Evolutionary conservation across 306 rosid species (phyloP).

Genomic region (Hylodesmum podocarpum): DNA sequence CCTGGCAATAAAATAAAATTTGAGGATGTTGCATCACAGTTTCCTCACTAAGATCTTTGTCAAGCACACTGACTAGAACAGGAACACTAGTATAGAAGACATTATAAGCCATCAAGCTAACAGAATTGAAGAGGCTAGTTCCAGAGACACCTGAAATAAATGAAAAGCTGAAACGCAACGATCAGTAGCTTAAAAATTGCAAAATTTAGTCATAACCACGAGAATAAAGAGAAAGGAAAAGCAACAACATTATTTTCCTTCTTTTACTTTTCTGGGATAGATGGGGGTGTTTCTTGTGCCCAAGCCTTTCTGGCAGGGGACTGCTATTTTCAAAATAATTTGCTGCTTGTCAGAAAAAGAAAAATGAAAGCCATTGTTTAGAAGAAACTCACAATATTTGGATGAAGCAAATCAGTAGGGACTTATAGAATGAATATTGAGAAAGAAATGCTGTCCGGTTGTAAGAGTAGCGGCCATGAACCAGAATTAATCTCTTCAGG

Average conservation of each 20-base stretch:
- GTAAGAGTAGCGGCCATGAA: conserved; percentile 98
- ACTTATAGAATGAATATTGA: conserved; percentile 96
- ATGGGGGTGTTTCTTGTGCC: conserved; percentile 1
- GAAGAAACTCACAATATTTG: conserved; percentile 87
- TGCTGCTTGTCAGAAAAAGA: conserved; percentile 14
- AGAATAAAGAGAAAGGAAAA: conserved; percentile 12
- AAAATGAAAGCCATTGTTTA: not conserved
- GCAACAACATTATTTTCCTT: not conserved
- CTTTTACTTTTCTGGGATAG: not conserved
- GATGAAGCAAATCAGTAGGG: conserved; percentile 90
- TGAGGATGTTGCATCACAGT: conserved; percentile 99
- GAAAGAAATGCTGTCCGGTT: conserved; percentile 97
- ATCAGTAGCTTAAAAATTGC: conserved; percentile 42
- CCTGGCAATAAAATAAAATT: conserved; percentile 97
- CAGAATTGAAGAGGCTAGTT: conserved; percentile 97
- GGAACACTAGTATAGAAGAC: conserved; percentile 99
- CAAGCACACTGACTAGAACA: conserved; percentile 90
- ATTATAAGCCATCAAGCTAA: conserved; percentile 99
- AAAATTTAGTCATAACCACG: conserved; percentile 16
- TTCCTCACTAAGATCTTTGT: conserved; percentile 96
- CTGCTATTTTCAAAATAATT: not conserved
- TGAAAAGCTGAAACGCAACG: conserved; percentile 74
- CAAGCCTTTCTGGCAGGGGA: conserved; percentile 1
- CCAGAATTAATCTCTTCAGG: conserved; percentile 85
- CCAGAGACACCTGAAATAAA: conserved; percentile 99